Evolutionary conservation across 116 monocot genomes (phyloP).

Genomic region (Zostera marina): DNA sequence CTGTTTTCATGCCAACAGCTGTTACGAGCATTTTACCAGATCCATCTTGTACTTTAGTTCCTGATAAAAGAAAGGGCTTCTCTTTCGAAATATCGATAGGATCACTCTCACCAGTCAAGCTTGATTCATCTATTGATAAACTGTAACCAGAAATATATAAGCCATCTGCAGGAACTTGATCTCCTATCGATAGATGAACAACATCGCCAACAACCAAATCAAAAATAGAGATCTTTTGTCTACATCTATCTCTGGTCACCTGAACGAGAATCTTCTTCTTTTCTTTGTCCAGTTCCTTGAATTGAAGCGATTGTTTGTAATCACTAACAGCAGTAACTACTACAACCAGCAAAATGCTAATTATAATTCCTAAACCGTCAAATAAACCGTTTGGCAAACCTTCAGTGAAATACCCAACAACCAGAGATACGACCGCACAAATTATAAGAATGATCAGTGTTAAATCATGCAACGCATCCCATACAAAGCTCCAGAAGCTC

Average conservation of each 20-base stretch:
- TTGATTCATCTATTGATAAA: conserved; percentile 55
- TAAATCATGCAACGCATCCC: conserved; percentile 53
- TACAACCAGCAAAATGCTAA: conserved; percentile 52
- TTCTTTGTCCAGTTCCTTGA: conserved; percentile 59
- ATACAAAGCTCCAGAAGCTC: conserved; percentile 45
- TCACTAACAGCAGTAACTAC: conserved; percentile 56
- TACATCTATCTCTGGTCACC: conserved; percentile 40
- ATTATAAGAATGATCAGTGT: conserved; percentile 52
- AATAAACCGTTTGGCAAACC: conserved; percentile 59
- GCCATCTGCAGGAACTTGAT: conserved; percentile 68
- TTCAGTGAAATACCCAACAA: conserved; percentile 45
- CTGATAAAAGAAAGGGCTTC: conserved; percentile 46
- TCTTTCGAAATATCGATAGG: conserved; percentile 9
- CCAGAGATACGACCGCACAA: conserved; percentile 42
- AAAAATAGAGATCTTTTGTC: conserved; percentile 54
- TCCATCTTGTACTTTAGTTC: conserved; percentile 71
- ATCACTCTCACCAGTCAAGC: conserved; percentile 25
- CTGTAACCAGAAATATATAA: conserved; percentile 43
- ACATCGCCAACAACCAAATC: conserved; percentile 55
- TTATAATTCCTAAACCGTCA: conserved; percentile 54
- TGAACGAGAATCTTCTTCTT: conserved; percentile 62
- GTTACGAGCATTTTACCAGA: conserved; percentile 60
- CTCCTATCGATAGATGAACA: conserved; percentile 57
- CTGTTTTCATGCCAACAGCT: conserved; percentile 59
- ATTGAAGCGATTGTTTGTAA: conserved; percentile 54